Evolutionary conservation across 2,329 filamentous ascomycete species (phyloP), one percentile per base, ranked within the genome.

Genomic region (Fusarium sambucinum): DNA sequence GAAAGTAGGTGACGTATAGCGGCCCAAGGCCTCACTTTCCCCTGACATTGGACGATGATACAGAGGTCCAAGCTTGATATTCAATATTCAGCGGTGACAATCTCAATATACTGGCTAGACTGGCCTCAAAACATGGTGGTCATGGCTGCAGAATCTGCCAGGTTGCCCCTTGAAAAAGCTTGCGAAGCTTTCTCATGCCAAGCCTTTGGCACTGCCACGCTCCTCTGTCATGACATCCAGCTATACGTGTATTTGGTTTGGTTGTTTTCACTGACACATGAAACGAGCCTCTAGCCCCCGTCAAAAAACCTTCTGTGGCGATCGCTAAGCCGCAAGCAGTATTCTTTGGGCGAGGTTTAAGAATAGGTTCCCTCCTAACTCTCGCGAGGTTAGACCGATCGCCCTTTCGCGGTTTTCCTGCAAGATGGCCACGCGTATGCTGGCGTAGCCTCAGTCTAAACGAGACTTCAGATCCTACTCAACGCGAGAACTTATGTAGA

Each of bases 171-270:
- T 55, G 46, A 3, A 46, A 45, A 46, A 50, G 66, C 51, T 69
- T 69, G 56, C 66, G 61, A 69, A 69, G 55, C 44, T 40, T 51
- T 47, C 33, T 35, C 45, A 41, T 51, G 66, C 66, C 57, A 69
- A 69, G 66, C 61, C 66, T 45, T 42, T 21, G 60, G 68, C 68
- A 71, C 68, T 69, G 68, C 68, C 68, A 71, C 68, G 21, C 41
- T 50, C 50, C 23, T 48, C 56, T 55, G 47, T 57, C 55, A 66
- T 62, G 61, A 58, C 46, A 48, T 63, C 59, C n/a, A 21, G 30
- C 33, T 41, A 38, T 54, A 51, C 32, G 52, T 35, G 37, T 14
- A 53, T 54, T 37, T 19, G n/a, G 21, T 30, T 19, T 27, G 40
- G 40, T 27, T 27, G 27, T 35, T 50, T 44, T 42, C 37, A 59